Evolutionary conservation across 2,329 filamentous ascomycete species (phyloP).

Genomic region (Epicoccum sorghinum): DNA sequence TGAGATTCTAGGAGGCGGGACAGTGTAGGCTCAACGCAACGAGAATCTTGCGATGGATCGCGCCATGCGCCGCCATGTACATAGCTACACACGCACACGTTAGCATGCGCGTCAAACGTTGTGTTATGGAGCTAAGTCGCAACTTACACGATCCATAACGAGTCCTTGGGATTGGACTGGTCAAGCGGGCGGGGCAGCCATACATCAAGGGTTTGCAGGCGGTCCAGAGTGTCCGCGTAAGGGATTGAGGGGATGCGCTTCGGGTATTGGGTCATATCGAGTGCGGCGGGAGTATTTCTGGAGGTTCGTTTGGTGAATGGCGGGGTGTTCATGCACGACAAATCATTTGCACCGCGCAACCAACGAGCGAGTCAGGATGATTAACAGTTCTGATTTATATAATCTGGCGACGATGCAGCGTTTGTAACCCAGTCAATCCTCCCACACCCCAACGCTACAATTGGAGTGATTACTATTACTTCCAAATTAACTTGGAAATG

Average conservation of each 20-base stretch:
- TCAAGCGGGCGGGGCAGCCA: constrained; percentile 48
- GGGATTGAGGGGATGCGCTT: constrained; percentile 29
- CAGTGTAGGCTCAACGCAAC: constrained; percentile 46
- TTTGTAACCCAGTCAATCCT: constrained; percentile 9
- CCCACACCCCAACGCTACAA: constrained; percentile 3
- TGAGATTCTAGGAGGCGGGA: constrained; percentile 40
- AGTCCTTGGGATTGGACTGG: constrained; percentile 19
- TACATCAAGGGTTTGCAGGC: constrained; percentile 51
- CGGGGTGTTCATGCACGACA: constrained; percentile 22
- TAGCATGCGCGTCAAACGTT: background rate
- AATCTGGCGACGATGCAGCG: constrained; percentile 8
- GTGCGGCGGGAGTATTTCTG: constrained; percentile 2
- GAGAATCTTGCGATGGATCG: constrained; percentile 51
- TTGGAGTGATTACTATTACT: constrained; percentile 21
- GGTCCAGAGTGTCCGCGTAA: constrained; percentile 34
- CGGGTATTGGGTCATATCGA: constrained; percentile 28
- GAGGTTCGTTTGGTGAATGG: constrained; percentile 18
- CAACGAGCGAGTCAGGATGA: constrained; percentile 3
- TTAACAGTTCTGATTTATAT: constrained; percentile 17
- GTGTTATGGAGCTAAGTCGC: background rate
- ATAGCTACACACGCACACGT: constrained; percentile 38
- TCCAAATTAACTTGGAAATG: constrained; percentile 19
- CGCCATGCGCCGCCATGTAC: constrained; percentile 59
- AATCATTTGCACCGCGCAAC: constrained; percentile 10
- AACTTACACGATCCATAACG: constrained; percentile 47